Evolutionary conservation across 1,284 basidiomycete genomes (phyloP), one percentile per base, ranked within the genome.

Genomic region (Singerocomus inundabilis): DNA sequence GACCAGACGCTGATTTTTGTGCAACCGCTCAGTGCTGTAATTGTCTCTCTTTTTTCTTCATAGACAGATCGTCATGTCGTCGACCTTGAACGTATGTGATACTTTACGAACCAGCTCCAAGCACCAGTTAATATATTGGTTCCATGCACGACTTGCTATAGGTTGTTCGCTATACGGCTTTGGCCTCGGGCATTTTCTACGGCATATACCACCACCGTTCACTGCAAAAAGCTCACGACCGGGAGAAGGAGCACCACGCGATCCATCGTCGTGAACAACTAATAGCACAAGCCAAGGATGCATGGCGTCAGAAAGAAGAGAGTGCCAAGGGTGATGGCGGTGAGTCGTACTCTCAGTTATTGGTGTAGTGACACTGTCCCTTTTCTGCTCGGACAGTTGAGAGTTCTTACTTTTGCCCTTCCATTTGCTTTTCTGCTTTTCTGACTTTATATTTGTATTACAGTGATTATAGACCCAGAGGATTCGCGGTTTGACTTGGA

Each of bases 401-500:
- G 31, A 24, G 25, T 38, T 26, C 40, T 15, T 26, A 31, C 28
- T 29, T 18, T n/a, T 43, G 25, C 25, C 29, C 26, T 49, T 34
- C 15, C 15, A 15, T 6, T 15, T n/a, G 13, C 10, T 12, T 11
- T 16, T 49, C 29, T 30, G 33, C 38, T 21, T 28, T 46, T 46
- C 55, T 63, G 52, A 62, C 46, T 38, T 21, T 2, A 55, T 33
- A 21, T 51, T 45, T 56, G 48, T 54, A 42, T 50, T 56, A 18
- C 71, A 93, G 92, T 94, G 60, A 75, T 96, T 61, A 90, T 91
- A 57, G 84, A 99, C 76, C 92, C 94, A 44, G 94, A 98, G 65
- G 87, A 96, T 73, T 92, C 95, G 55, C 85, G 83, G 59, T 99
- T 99, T 74, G 95, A 99, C 79, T 79, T 98, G 67, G 96, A 98